Conservation (phyloP, 257 asterid genomes). For the Henckelia pumila region DNA sequence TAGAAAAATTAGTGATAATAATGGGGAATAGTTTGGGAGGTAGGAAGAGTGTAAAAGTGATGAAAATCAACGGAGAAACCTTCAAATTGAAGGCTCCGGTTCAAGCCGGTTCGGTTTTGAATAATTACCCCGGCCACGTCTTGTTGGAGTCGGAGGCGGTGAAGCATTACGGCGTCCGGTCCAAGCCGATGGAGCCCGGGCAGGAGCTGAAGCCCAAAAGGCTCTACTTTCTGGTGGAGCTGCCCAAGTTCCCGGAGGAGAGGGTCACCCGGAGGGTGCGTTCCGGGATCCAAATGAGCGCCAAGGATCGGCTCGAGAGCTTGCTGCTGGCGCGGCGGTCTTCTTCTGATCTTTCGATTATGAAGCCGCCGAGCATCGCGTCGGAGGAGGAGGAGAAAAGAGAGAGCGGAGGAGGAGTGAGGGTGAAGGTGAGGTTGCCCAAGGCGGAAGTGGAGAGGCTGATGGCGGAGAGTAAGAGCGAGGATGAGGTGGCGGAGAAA, state of each 20-base stretch:
- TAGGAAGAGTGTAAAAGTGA: slow-evolving; percentile 56
- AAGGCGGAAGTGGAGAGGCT: no score
- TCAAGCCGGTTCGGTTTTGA: slow-evolving; percentile 58
- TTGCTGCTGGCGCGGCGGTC: slow-evolving; percentile 81
- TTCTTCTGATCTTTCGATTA: slow-evolving; percentile 57
- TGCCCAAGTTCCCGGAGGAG: slow-evolving; percentile 59
- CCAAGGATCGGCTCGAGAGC: slow-evolving; percentile 90
- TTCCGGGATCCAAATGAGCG: slow-evolving; percentile 90
- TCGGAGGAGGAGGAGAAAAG: no score
- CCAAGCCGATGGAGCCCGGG: slow-evolving; percentile 78
- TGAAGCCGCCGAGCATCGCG: slow-evolving; percentile 56
- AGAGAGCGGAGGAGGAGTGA: no score
- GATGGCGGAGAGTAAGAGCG: no score
- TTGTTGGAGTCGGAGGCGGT: slow-evolving; percentile 78
- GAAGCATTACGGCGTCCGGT: slow-evolving; percentile 71
- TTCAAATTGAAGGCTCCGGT: slow-evolving; percentile 61
- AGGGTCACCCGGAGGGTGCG: slow-evolving; percentile 60
- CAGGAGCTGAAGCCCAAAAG: slow-evolving; percentile 65
- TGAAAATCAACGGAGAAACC: slow-evolving; percentile 76
- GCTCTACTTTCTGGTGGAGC: slow-evolving; percentile 70
- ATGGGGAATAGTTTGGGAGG: slow-evolving; percentile 86
- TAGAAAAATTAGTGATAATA: neutral
- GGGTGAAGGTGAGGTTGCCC: no score
- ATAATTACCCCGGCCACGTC: slow-evolving; percentile 58
- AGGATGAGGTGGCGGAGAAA: no score